Base-by-base conservation (phyloP, 164 flowering plant genomes). In the Santalum album region DNA sequence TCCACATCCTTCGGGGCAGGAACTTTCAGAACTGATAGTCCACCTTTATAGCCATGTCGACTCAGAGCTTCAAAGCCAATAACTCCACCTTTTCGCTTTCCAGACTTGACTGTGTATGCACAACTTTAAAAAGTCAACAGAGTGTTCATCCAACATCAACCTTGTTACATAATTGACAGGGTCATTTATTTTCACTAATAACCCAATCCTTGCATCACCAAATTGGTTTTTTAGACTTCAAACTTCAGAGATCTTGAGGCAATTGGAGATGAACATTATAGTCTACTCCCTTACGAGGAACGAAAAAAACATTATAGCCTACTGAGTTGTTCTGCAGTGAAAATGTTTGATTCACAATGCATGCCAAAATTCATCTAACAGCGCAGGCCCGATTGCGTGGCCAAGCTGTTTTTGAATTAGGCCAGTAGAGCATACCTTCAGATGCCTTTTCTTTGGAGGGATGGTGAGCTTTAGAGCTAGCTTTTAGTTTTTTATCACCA, bases 41-140 rank as follows among this genome's bases (percentile, higher is more conserved):
- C 96, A 45, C 96, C 96, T 55, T 62, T 78, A 49, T 83, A 87
- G 22, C 96, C 96, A 65, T 87, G 81, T 12, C 64, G 77, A 54
- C 68, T 78, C 71, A 92, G 61, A 49, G 91, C 87, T 54, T 87
- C 87, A 66, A 78, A 89, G 60, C 81, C 82, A 29, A 87, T 52
- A 1, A 53, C 79, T 42, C 69, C 67, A 25, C 71, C 68, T 61
- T 76, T 85, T 43, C 56, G 61, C 71, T 70, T 82, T 36, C 63
- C 82, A 40, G 69, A 42, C 49, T 72, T 75, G n/a, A 24, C 95
- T 82, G 75, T 36, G 57, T n/a, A 61, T 40, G 52, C 26, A 20
- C 32, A 59, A 15, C 26, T 45, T 9, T 43, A 44, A 26, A 35
- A 25, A 29, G n/a, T 42, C 38, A 55, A 51, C 7, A 3, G 39